Conservation (phyloP, 164 flowering plant species). For the Platanus orientalis region DNA sequence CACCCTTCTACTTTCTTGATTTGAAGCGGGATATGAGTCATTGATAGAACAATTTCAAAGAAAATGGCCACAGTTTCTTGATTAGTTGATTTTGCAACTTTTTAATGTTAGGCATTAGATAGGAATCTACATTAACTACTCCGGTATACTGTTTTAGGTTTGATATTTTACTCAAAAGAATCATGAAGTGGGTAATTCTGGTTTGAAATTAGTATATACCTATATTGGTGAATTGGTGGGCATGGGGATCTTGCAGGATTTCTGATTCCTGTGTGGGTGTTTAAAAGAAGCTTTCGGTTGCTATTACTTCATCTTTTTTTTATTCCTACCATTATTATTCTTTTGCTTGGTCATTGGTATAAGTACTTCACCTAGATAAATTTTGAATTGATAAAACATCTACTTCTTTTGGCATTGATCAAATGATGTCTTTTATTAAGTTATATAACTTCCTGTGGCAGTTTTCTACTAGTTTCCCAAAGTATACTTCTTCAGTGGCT, state of each 20-base stretch:
- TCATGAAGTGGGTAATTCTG: not conserved
- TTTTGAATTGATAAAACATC: not conserved
- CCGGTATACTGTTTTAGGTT: not conserved
- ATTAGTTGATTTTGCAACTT: not conserved
- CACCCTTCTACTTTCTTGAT: not conserved
- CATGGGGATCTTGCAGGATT: too few relatives aligned
- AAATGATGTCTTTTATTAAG: constrained; percentile 1
- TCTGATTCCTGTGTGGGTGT: too few relatives aligned
- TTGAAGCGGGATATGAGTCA: not conserved
- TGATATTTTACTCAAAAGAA: not conserved
- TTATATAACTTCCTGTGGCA: constrained; percentile 23
- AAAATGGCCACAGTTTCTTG: not conserved
- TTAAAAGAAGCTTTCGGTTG: too few relatives aligned
- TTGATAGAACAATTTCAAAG: not conserved
- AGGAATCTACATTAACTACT: not conserved
- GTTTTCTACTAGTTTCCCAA: constrained; percentile 69
- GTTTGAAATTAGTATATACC: too few relatives aligned
- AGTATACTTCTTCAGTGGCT: constrained; percentile 70
- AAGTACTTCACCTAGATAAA: not conserved
- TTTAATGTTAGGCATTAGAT: not conserved
- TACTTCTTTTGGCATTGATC: not conserved
- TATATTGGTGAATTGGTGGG: too few relatives aligned
- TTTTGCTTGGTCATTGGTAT: not conserved
- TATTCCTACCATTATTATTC: not conserved
- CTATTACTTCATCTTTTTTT: too few relatives aligned